Percentiles rank a stretch among this genome's conserved stretches.
These are phyloP conservation scores for Gigaspora rosea DNA, from an alignment of 192 early-diverging fungal species.

Conservation along the genomic window DNA sequence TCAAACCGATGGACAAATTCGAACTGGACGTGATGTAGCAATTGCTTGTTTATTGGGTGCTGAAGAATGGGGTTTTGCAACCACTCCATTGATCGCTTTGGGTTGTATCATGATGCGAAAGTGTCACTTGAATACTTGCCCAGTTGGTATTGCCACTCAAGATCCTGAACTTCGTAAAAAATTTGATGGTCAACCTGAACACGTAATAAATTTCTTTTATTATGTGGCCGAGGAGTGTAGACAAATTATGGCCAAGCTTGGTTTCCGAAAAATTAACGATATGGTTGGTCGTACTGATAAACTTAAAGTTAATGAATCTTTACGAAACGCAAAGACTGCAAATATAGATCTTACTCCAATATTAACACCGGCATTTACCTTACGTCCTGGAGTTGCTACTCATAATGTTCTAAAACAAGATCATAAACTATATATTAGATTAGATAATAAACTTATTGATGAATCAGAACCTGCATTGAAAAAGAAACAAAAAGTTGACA, in stretches of 20 bases:
- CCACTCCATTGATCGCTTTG: slow-evolving; percentile 95
- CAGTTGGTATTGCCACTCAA: slow-evolving; percentile 97
- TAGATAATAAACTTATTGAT: slow-evolving; percentile 88
- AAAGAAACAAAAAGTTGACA: slow-evolving; percentile 54
- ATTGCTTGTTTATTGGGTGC: slow-evolving; percentile 97
- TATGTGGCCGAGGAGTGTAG: slow-evolving; percentile 95
- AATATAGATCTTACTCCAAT: slow-evolving; percentile 86
- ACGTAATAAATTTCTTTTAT: slow-evolving; percentile 98
- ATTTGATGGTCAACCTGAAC: slow-evolving; percentile 94
- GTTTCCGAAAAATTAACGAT: slow-evolving; percentile 90
- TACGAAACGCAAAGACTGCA: slow-evolving; percentile 80
- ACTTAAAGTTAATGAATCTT: slow-evolving; percentile 73
- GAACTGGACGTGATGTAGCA: slow-evolving; percentile 95
- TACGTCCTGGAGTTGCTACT: slow-evolving; percentile 88
- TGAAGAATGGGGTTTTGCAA: slow-evolving; percentile 99
- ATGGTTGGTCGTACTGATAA: slow-evolving; percentile 95
- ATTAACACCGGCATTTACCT: slow-evolving; percentile 81
- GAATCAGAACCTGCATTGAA: slow-evolving; percentile 74
- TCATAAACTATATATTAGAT: slow-evolving; percentile 81
- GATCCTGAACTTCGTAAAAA: slow-evolving; percentile 91
- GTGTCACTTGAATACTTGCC: slow-evolving; percentile 90
- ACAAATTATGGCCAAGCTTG: slow-evolving; percentile 91
- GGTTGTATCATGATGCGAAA: slow-evolving; percentile 97
- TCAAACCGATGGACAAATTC: slow-evolving; percentile 98
- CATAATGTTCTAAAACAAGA: slow-evolving; percentile 83